phyloP scores from a whole-genome alignment of 106 monocot species.

The Allium cepa region DNA sequence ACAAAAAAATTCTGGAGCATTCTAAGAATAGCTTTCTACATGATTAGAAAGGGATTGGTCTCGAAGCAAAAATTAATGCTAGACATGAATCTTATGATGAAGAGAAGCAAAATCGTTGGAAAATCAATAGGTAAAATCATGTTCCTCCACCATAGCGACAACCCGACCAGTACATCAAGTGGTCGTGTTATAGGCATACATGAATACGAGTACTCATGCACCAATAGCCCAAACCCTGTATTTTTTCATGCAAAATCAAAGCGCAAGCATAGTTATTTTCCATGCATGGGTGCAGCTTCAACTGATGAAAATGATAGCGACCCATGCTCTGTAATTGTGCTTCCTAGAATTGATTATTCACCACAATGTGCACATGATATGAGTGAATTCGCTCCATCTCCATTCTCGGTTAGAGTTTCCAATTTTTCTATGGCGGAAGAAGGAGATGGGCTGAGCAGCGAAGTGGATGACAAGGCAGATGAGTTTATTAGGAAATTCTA shows the following conservation, averaged over 20 bases:
- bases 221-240: constrained; percentile 39
- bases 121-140: constrained; percentile 29
- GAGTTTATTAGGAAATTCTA: constrained; percentile 22
- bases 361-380: too few species aligned
- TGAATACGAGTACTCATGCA: constrained; percentile 71
- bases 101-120: constrained; percentile 44
- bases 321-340: background rate
- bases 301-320: constrained; percentile 1
- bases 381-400: background rate
- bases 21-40: constrained; percentile 51
- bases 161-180: background rate
- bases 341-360: background rate
- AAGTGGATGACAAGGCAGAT: constrained; percentile 14
- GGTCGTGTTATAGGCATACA: constrained; percentile 8
- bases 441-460: constrained; percentile 3
- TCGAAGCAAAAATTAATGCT: constrained; percentile 64
- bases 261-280: constrained; percentile 41
- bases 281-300: constrained; percentile 21
- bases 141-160: constrained; percentile 19
- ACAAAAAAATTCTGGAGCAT: constrained; percentile 47
- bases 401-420: constrained; percentile 2
- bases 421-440: constrained; percentile 17
- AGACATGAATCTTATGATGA: constrained; percentile 46
- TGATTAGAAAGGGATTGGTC: constrained; percentile 50
- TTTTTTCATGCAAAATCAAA: constrained; percentile 10